Evolutionary conservation across 257 asterid genomes (phyloP), one percentile per base, ranked within the genome.

Genomic region (Nicotiana noctiflora): DNA sequence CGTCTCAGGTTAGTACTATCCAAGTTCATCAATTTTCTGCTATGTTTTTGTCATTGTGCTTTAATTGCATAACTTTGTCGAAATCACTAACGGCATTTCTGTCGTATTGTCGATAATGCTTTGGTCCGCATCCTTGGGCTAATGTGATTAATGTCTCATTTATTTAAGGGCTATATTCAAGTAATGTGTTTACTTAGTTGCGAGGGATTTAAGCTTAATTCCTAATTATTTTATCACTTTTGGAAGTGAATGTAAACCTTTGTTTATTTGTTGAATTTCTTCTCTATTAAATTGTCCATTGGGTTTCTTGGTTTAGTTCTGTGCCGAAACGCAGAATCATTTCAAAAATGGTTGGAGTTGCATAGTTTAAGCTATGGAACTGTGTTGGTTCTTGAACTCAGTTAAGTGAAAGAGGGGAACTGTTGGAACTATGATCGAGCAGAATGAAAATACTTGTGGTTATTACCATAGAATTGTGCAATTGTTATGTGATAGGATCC

Each of bases 1-100:
- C 97, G 97, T 82, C 89, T 93, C 84, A 92, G 98, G 98, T 90
- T 66, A 83, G 89, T 77, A 17, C 61, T 1, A 17, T 18, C 57
- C 57, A 32, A 66, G 17, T 18, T n/a, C 53, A 17, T 18, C 29
- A 18, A 17, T 66, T 66, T 34, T 13, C 17, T 6, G 46, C 74
- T 29, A 14, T 64, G 49, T 40, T 40, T 40, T 40, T 40, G 11
- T 63, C 74, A 65, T 32, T 66, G 9, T 66, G 15, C 25, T 65
- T 62, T 65, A 17, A 46, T 65, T 65, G 49, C 51, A 10, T 65
- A 57, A 1, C 5, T 61, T n/a, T 27, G 19, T 34, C 29, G n/a
- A 27, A 27, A 63, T 63, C 13, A 63, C 11, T 63, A 3, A 70
- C 49, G 23, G 19, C 77, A 44, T 70, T 70, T 55, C 7, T 44